These are phyloP conservation scores for Epichloe coenophiala DNA, from an alignment of 2,329 filamentous ascomycete species.

Conservation along the genomic window DNA sequence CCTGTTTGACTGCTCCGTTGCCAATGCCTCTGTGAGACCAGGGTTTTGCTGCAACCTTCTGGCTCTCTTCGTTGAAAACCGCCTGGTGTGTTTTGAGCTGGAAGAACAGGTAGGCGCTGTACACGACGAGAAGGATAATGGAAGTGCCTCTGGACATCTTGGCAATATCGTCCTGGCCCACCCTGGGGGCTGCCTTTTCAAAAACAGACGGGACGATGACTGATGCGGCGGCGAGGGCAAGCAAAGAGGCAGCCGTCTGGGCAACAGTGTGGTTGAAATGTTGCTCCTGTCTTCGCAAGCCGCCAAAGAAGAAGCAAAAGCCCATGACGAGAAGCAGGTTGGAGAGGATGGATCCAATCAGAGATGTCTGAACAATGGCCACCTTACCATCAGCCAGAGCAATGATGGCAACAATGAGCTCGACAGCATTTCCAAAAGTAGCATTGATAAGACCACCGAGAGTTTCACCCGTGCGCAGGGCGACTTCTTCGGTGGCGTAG, in stretches of 20 bases:
- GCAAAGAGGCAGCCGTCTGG: slow-evolving; percentile 71
- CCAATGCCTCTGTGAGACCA: slow-evolving; percentile 21
- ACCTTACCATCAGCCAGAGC: slow-evolving; percentile 63
- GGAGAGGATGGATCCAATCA: slow-evolving; percentile 84
- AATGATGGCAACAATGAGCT: slow-evolving; percentile 79
- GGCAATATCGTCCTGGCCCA: slow-evolving; percentile 36
- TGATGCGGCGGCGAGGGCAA: slow-evolving; percentile 65
- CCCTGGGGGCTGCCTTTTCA: slow-evolving; percentile 32
- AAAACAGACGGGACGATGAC: slow-evolving; percentile 89
- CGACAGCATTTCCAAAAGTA: slow-evolving; percentile 84
- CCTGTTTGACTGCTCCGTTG: slow-evolving; percentile 23
- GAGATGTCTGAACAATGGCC: slow-evolving; percentile 79
- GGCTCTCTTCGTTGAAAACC: slow-evolving; percentile 68
- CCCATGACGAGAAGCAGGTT: slow-evolving; percentile 82
- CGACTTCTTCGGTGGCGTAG: slow-evolving; percentile 83
- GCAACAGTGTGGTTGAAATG: slow-evolving; percentile 88
- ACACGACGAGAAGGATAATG: slow-evolving; percentile 72
- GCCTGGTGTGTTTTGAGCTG: slow-evolving; percentile 74
- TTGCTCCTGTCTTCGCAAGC: slow-evolving; percentile 65
- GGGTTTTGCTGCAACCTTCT: slow-evolving; percentile 56
- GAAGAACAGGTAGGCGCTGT: slow-evolving; percentile 74
- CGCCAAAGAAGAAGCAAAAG: slow-evolving; percentile 86
- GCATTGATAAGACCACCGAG: slow-evolving; percentile 82
- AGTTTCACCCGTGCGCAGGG: slow-evolving; percentile 68
- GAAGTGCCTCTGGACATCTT: slow-evolving; percentile 58